Conservation (phyloP, 2,329 filamentous ascomycete genomes). For the Knufia petricola region DNA sequence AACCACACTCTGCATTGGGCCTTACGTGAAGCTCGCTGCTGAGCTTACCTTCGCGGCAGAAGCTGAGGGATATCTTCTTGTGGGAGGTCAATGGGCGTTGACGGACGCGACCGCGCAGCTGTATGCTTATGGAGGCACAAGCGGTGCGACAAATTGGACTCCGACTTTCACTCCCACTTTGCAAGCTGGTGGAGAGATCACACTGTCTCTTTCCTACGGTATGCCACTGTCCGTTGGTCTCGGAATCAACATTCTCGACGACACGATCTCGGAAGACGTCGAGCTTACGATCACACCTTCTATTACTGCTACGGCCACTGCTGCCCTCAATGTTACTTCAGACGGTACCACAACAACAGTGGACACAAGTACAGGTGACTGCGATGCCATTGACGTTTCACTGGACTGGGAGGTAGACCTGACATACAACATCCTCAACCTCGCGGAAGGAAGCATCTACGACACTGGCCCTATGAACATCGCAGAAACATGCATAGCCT, state of each 20-base stretch:
- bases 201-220: neutral
- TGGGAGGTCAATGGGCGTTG: neutral
- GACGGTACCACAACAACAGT: conserved; percentile 83
- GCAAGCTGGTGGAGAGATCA: neutral
- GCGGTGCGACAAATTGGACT: neutral
- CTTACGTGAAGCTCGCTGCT: neutral
- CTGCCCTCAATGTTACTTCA: conserved; percentile 43
- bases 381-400: neutral
- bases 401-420: too few species aligned
- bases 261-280: neutral
- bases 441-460: too few species aligned
- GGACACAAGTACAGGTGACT: conserved; percentile 64
- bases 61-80: neutral
- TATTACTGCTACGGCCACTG: neutral
- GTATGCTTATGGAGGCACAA: neutral
- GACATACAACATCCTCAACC: too few species aligned
- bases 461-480: too few species aligned
- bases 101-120: neutral
- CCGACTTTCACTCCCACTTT: neutral
- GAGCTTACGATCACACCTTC: neutral
- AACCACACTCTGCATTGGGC: neutral
- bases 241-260: neutral
- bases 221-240: neutral
- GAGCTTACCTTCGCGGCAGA: neutral
- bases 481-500: too few species aligned